Conservation (phyloP, 164 flowering plant species). For the Malania oleifera region DNA sequence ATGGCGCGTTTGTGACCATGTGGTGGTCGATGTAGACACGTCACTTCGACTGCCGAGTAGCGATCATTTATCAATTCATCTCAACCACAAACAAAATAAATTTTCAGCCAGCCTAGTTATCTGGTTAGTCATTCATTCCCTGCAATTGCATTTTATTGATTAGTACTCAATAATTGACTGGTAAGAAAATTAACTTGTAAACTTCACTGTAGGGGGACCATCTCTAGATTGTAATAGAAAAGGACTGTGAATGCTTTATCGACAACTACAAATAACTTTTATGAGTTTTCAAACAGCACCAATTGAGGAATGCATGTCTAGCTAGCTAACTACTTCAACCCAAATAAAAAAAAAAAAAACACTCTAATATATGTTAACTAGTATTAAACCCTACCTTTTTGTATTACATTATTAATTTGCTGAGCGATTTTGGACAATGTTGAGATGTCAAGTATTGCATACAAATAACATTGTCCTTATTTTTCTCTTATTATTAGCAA, state of each 20-base stretch:
- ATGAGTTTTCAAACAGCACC: not conserved
- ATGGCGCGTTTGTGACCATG: conserved; percentile 17
- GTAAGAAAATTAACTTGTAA: not conserved
- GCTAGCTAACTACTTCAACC: no score
- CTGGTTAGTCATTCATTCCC: not conserved
- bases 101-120: no score
- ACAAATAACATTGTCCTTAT: no score
- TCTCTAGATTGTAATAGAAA: not conserved
- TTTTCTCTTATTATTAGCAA: no score
- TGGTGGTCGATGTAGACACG: conserved; percentile 14
- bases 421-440: no score
- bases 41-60: not conserved
- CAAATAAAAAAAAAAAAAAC: no score
- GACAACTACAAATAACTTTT: conserved; percentile 11
- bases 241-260: conserved; percentile 1
- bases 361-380: no score
- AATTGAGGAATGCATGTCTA: conserved; percentile 12
- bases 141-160: not conserved
- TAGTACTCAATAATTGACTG: no score
- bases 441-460: no score
- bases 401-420: no score
- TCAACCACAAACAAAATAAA: conserved; percentile 7
- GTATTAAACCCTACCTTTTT: no score
- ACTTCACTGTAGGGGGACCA: conserved; percentile 17
- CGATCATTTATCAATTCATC: not conserved